These are phyloP conservation scores for Teunomyces lycoperdinae DNA, from an alignment of 805 yeast genomes.

Conservation along the genomic window DNA sequence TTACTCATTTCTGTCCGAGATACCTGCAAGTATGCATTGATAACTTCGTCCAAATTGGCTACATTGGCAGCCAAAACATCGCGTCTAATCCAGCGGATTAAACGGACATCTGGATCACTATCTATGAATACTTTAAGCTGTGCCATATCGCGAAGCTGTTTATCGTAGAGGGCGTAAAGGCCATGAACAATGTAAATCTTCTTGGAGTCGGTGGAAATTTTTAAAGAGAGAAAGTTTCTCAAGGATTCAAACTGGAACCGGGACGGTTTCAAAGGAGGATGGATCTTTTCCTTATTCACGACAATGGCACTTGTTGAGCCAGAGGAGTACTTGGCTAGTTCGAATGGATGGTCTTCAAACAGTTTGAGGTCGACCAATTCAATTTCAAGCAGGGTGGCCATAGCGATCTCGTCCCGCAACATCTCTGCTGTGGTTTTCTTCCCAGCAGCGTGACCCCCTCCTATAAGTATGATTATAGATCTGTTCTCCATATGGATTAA, in stretches of 20 bases:
- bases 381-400: slow-evolving; percentile 12
- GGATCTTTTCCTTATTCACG: slow-evolving; percentile 18
- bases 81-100: slow-evolving; percentile 71
- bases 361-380: slow-evolving; percentile 45
- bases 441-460: slow-evolving; percentile 65
- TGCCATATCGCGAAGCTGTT: slow-evolving; percentile 51
- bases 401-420: slow-evolving; percentile 28
- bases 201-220: slow-evolving; percentile 12
- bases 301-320: slow-evolving; percentile 26
- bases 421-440: slow-evolving; percentile 38
- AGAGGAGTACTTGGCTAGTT: slow-evolving; percentile 13
- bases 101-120: slow-evolving; percentile 79
- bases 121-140: slow-evolving; percentile 73
- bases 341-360: slow-evolving; percentile 22
- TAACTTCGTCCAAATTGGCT: slow-evolving; percentile 31
- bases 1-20: slow-evolving; percentile 67
- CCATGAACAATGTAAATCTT: slow-evolving; percentile 60
- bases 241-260: slow-evolving; percentile 37
- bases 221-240: slow-evolving; percentile 16
- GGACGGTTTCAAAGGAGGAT: slow-evolving; percentile 35
- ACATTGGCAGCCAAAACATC: slow-evolving; percentile 25
- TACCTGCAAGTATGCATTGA: slow-evolving; percentile 48
- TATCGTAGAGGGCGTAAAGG: slow-evolving; percentile 72
- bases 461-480: slow-evolving; percentile 45
- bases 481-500: background rate